Base-by-base conservation (phyloP, 1,139 yeast species). In the Kluyveromyces marxianus region DNA sequence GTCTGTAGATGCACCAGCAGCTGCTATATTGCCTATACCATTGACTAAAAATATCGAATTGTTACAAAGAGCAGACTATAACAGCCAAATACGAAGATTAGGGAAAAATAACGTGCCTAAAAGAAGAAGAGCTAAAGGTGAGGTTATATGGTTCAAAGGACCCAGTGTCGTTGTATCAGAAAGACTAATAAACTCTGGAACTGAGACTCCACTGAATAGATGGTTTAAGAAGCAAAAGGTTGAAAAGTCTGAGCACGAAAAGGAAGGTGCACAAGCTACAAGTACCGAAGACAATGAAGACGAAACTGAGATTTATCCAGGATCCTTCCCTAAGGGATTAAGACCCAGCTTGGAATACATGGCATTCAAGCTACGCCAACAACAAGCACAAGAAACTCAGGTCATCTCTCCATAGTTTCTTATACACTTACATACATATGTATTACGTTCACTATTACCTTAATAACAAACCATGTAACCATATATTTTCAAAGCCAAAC, bases 111-210 rank as follows among this genome's bases (percentile, higher is more conserved):
- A 49, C 48, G 36, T 64, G 48, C 49, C 62, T 54, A 54, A 56
- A 52, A 51, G 55, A 56, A 50, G 60, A 61, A 54, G 54, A 39
- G 48, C 45, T n/a, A 58, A 57, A 34, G 69, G 69, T 30, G 84
- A 83, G 47, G 69, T 83, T 36, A 67, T 86, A 25, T 89, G 96
- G 90, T 87, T 82, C 65, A 75, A 87, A 51, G 79, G 92, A 2
- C 89, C 96, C 5, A 95, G 96, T 8, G 69, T 83, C 7, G 69
- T 74, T 44, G 66, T 81, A 21, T 67, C 76, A 2, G 77, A 75
- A 56, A 70, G 84, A 50, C 66, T 81, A 30, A 44, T 60, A 8
- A 59, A 60, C 46, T 48, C 56, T 7, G 60, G 62, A 10, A 35
- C 53, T 10, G 50, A 57, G 33, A 43, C 49, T 3, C 54, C 59